A percentile compares a stretch with the other conserved stretches of the same genome.
Conservation (phyloP, 2,329 filamentous ascomycete species). For the Aureobasidium sp. region DNA sequence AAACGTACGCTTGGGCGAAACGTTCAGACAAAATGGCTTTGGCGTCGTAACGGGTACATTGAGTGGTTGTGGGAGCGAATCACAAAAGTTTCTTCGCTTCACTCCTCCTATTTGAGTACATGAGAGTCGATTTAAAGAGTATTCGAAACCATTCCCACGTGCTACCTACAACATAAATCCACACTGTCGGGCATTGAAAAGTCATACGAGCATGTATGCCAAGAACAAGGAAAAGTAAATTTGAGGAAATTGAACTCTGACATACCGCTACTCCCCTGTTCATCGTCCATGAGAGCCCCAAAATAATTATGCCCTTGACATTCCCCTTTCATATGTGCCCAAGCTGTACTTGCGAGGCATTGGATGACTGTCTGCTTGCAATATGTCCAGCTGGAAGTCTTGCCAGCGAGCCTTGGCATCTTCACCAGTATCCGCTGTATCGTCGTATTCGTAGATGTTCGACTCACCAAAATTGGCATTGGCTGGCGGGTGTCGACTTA, state of each 20-base stretch:
- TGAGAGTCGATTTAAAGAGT: too few relatives aligned
- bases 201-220: too few relatives aligned
- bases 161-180: too few relatives aligned
- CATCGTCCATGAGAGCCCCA: too few relatives aligned
- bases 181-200: too few relatives aligned
- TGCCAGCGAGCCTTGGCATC: constrained; percentile 13
- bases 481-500: constrained; percentile 8
- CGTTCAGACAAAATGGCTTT: not conserved
- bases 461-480: constrained; percentile 12
- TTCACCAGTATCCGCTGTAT: constrained; percentile 12
- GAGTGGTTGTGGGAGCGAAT: not conserved
- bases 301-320: too few relatives aligned
- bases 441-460: constrained; percentile 12
- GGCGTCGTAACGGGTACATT: not conserved
- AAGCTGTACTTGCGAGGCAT: not conserved
- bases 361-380: not conserved
- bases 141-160: too few relatives aligned
- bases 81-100: too few relatives aligned
- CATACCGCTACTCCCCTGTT: not conserved
- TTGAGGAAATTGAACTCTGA: not conserved
- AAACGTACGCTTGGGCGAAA: not conserved
- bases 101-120: too few relatives aligned
- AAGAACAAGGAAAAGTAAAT: not conserved
- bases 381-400: constrained; percentile 11
- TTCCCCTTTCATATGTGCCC: not conserved